These are phyloP conservation scores for Orbilia brochopaga DNA, from an alignment of 2,329 filamentous ascomycete species.

Conservation along the genomic window DNA sequence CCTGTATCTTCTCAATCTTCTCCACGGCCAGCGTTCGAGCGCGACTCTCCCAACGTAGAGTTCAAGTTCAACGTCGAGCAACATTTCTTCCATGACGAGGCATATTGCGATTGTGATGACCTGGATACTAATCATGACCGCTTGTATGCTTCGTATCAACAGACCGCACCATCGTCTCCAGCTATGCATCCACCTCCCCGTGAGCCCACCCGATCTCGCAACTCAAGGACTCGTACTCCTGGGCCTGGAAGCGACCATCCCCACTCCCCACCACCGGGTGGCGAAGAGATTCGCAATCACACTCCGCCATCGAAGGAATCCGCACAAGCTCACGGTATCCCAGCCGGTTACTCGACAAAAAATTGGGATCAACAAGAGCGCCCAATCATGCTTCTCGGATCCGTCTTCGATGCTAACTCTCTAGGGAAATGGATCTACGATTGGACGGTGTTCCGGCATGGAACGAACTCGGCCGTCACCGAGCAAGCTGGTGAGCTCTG, in stretches of 20 bases:
- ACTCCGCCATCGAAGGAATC: conserved; percentile 40
- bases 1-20: conserved; percentile 49
- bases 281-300: conserved; percentile 48
- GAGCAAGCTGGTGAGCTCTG: conserved; percentile 94
- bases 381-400: conserved; percentile 90
- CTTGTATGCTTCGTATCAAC: conserved; percentile 49
- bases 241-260: conserved; percentile 46
- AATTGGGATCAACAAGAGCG: conserved; percentile 97
- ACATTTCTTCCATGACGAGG: conserved; percentile 37
- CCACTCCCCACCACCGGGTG: conserved; percentile 42
- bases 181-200: conserved; percentile 38
- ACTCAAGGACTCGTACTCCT: conserved; percentile 47
- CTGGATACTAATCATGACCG: conserved; percentile 50
- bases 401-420: conserved; percentile 96
- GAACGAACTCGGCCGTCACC: conserved; percentile 79
- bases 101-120: conserved; percentile 46
- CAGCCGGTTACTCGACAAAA: conserved; percentile 89
- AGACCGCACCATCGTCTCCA: conserved; percentile 44
- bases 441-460: conserved; percentile 93
- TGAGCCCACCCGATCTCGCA: conserved; percentile 42
- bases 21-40: conserved; percentile 43
- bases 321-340: conserved; percentile 76
- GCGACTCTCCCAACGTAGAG: conserved; percentile 51
- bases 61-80: conserved; percentile 49
- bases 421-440: conserved; percentile 99